Evolutionary conservation across 352 stramenopile species (phyloP), one percentile per base, ranked within the genome.

Genomic region (Phytophthora pini): DNA sequence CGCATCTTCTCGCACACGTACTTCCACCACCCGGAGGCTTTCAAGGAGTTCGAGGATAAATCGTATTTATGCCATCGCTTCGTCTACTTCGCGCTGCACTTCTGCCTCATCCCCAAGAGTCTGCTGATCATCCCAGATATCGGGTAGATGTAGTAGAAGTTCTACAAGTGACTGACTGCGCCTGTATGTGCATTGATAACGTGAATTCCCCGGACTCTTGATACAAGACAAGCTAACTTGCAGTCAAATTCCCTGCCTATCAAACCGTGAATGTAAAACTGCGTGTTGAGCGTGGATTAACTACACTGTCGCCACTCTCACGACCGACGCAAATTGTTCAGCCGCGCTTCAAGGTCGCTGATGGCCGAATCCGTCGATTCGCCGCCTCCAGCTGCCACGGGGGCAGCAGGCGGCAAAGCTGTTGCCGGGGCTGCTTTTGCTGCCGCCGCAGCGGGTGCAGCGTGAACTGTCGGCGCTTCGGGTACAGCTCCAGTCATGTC

Each of bases 301-400:
- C 39, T 60, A 54, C 31, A 34, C 26, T 24, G n/a, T 38, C 3
- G 15, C 41, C 17, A 27, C 53, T 46, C 24, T 80, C 77, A 92
- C 53, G 83, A 92, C 68, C 84, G 80, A 51, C 86, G 82, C 59
- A 99, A 74, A 80, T 99, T 99, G 84, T 99, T 99, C 65, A 99
- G 82, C 60, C 97, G 84, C 49, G 90, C 92, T 80, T 99, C 97
- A 32, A 99, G 84, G 68, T 99, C 97, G 69, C 85, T 97, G 49
- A 99, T 91, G 43, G 93, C 91, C 17, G 93, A 87, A 61, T 97
- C 77, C 53, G 67, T 67, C 60, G 70, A 74, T 40, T 63, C 65
- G 9, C 66, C 65, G 22, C 70, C 75, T 46, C 72, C 82, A 46
- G 81, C 81, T 15, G 84, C 79, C 5, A 91, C 82, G 1, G 84